Conservation (phyloP, 2,329 filamentous ascomycete species). For the Xylariaceae sp. region DNA sequence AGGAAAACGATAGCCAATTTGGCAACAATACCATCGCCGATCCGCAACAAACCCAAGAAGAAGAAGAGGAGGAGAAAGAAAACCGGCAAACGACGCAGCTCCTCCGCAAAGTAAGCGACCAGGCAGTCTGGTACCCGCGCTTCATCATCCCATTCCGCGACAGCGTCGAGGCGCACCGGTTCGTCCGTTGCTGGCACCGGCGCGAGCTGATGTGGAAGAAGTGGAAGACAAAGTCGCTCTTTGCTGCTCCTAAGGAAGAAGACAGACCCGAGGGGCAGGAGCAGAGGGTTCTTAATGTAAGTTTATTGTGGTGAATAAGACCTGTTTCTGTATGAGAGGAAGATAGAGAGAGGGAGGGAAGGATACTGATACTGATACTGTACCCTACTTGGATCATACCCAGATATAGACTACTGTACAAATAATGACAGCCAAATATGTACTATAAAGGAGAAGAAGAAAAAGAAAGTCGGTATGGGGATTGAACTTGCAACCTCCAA, state of each 20-base stretch:
- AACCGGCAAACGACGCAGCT: not conserved
- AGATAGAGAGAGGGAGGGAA: too few relatives aligned
- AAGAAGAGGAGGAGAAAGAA: not conserved
- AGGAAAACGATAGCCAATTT: not conserved
- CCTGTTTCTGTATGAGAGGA: too few relatives aligned
- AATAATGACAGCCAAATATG: too few relatives aligned
- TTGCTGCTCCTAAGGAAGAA: slow-evolving; percentile 1
- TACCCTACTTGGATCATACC: too few relatives aligned
- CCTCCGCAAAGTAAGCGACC: slow-evolving; percentile 4
- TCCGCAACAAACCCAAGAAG: not conserved
- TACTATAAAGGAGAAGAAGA: too few relatives aligned
- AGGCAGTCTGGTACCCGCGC: slow-evolving; percentile 37
- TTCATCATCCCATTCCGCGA: slow-evolving; percentile 55
- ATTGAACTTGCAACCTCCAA: too few relatives aligned
- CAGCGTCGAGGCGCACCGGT: slow-evolving; percentile 49
- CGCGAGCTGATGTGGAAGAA: slow-evolving; percentile 30
- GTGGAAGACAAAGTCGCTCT: too few relatives aligned
- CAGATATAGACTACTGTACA: too few relatives aligned
- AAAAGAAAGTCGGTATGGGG: too few relatives aligned
- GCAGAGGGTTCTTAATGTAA: slow-evolving; percentile 25
- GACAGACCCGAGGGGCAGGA: slow-evolving; percentile 25
- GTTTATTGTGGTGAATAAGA: slow-evolving; percentile 26
- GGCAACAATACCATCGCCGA: too few relatives aligned
- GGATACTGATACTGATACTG: too few relatives aligned
- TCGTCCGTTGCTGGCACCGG: slow-evolving; percentile 43